Percentiles rank a stretch among this genome's conserved stretches.
Evolutionary conservation across 2,329 filamentous ascomycete species (phyloP).

Genomic region (Calonectria hawksworthii): DNA sequence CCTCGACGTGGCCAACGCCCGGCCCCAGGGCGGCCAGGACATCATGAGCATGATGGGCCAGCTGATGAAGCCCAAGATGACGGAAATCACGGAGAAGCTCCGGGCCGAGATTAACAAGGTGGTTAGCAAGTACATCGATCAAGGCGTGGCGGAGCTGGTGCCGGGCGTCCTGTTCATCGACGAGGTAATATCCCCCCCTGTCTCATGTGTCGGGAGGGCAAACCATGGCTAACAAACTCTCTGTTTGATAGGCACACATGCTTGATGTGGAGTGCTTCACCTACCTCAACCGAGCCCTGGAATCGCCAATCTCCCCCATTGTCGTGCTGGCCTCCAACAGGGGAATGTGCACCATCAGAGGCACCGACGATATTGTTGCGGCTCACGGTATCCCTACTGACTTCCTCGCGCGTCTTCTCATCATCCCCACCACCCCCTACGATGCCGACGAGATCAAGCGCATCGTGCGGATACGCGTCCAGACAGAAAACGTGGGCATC

Average conservation of each 20-base stretch:
- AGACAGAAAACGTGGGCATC: conserved; percentile 84
- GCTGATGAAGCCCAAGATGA: conserved; percentile 99
- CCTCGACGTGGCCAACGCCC: conserved; percentile 93
- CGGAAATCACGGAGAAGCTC: conserved; percentile 98
- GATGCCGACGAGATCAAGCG: conserved; percentile 89
- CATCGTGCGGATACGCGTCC: conserved; percentile 88
- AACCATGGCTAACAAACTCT: conserved; percentile 38
- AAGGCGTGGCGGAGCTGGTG: conserved; percentile 97
- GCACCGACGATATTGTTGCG: conserved; percentile 84
- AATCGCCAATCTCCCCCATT: conserved; percentile 94
- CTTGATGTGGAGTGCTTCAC: conserved; percentile 99
- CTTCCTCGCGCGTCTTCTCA: conserved; percentile 92
- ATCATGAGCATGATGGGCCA: conserved; percentile 99
- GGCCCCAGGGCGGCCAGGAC: conserved; percentile 96
- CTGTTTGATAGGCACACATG: conserved; percentile 86
- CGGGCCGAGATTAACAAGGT: conserved; percentile 98
- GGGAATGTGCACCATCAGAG: conserved; percentile 92
- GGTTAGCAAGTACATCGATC: conserved; percentile 98
- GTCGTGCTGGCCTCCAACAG: conserved; percentile 98
- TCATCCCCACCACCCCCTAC: conserved; percentile 95
- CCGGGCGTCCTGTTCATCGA: conserved; percentile 98
- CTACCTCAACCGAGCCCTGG: conserved; percentile 97
- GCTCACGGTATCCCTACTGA: conserved; percentile 96
- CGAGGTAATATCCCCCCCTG: conserved; percentile 73
- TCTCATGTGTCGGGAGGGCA: conserved; percentile 35